A percentile compares a stretch with the other conserved stretches of the same genome.
These are phyloP conservation scores for Fistulina hepatica DNA, from an alignment of 1,284 basidiomycete genomes.

Conservation along the genomic window DNA sequence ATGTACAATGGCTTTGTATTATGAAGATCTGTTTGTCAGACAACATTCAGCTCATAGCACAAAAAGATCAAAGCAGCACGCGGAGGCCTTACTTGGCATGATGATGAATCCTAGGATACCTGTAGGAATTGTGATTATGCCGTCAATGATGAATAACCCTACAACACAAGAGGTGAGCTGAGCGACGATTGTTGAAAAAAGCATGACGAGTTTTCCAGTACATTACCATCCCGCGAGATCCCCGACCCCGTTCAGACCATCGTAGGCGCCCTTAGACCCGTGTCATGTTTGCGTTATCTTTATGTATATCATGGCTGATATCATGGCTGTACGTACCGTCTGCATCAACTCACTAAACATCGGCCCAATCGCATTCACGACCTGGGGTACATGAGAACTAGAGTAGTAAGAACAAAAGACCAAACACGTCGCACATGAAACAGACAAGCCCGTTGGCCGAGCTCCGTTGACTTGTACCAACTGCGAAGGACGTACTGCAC, in stretches of 20 bases:
- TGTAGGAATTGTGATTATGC: constrained; percentile 34
- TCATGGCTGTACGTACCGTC: constrained; percentile 20
- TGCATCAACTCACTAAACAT: constrained; percentile 32
- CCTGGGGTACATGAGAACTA: constrained; percentile 16
- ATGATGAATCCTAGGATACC: constrained; percentile 29
- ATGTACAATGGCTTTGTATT: constrained; percentile 26
- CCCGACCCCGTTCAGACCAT: constrained; percentile 29
- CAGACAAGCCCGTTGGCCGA: constrained; percentile 31
- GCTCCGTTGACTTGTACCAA: constrained; percentile 32
- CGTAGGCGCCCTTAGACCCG: constrained; percentile 28
- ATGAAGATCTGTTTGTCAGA: constrained; percentile 18
- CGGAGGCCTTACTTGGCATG: constrained; percentile 31
- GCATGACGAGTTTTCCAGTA: constrained; percentile 15
- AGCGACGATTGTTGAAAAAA: background rate
- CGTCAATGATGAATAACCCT: constrained; percentile 37
- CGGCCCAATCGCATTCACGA: constrained; percentile 28
- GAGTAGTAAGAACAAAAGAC: constrained; percentile 11
- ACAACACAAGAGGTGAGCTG: background rate
- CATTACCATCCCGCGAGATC: constrained; percentile 39
- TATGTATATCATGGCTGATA: too few relatives aligned
- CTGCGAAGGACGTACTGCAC: constrained; percentile 34
- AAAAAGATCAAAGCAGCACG: background rate
- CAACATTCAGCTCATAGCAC: too few relatives aligned
- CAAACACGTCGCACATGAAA: constrained; percentile 24
- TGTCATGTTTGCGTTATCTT: background rate